Evolutionary conservation across 140 eudicot genomes (phyloP).

Genomic region (Anethum foeniculum): DNA sequence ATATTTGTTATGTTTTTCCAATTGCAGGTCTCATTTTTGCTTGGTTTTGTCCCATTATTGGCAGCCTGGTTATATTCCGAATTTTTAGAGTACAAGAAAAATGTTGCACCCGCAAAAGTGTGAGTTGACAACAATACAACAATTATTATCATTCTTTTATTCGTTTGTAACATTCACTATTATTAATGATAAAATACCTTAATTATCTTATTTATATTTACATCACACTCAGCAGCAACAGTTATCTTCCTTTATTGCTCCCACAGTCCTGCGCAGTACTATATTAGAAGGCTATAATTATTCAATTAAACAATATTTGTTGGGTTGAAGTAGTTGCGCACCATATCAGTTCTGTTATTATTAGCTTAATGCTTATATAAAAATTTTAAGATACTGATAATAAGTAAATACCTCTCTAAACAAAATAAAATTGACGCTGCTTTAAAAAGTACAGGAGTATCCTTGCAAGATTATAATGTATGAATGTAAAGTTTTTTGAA

Average conservation of each 20-base stretch:
- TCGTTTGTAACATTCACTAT: no score
- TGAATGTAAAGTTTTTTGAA: not conserved
- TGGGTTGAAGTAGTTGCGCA: not conserved
- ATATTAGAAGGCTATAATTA: not conserved
- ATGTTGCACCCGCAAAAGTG: constrained; percentile 38
- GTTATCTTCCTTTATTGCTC: not conserved
- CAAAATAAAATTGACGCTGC: not conserved
- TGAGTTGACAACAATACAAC: constrained; percentile 30
- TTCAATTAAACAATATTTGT: not conserved
- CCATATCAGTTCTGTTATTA: not conserved
- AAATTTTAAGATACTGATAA: not conserved
- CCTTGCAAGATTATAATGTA: not conserved
- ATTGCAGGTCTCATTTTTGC: constrained; percentile 81
- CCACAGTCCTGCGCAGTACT: not conserved
- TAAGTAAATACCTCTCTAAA: not conserved
- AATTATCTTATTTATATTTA: no score
- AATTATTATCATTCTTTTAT: not conserved
- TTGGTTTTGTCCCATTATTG: constrained; percentile 65
- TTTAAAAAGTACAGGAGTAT: not conserved
- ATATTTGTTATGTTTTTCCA: not conserved
- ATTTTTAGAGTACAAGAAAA: constrained; percentile 60
- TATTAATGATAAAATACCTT: no score
- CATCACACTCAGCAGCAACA: not conserved
- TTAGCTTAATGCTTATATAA: not conserved
- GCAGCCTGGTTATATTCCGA: constrained; percentile 85